A percentile compares a stretch with the other conserved stretches of the same genome.
Evolutionary conservation across 805 yeast species (phyloP).

Genomic region (Pichia thaimueangensis): DNA sequence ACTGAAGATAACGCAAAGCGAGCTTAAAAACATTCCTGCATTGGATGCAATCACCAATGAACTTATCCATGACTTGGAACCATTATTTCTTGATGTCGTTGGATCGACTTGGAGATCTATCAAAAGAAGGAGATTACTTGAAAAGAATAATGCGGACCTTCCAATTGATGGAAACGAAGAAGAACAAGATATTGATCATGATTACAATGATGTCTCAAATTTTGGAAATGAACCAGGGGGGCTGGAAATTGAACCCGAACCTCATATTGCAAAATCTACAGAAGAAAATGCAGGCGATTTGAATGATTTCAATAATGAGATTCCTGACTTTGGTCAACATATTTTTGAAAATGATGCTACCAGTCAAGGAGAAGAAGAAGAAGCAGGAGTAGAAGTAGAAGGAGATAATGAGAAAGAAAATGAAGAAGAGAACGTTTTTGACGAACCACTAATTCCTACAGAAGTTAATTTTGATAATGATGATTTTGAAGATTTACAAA

Average conservation of each 20-base stretch:
- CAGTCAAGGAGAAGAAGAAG: background rate
- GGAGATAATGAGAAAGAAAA: background rate
- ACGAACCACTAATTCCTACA: too few species aligned
- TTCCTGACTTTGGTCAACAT: conserved; percentile 1
- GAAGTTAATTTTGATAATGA: too few species aligned
- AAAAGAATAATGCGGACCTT: background rate
- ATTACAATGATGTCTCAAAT: too few species aligned
- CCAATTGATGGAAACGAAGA: too few species aligned
- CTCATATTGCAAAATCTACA: too few species aligned
- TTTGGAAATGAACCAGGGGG: too few species aligned
- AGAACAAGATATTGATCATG: too few species aligned
- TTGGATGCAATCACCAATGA: background rate
- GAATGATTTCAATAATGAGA: too few species aligned
- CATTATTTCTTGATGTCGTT: conserved; percentile 4
- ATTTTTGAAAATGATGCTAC: too few species aligned
- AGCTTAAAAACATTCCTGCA: background rate
- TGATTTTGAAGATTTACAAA: conserved; percentile 15
- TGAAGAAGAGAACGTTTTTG: background rate
- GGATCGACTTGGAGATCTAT: conserved; percentile 17
- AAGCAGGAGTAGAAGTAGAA: background rate
- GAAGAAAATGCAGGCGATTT: background rate
- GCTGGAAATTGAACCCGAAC: too few species aligned
- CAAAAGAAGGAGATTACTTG: conserved; percentile 12
- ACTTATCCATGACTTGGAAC: conserved; percentile 5
- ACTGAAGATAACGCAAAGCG: conserved; percentile 1